Percentiles rank a stretch among this genome's conserved stretches.
Conservation (phyloP, 352 stramenopile genomes). For the Pythium diclinum region DNA sequence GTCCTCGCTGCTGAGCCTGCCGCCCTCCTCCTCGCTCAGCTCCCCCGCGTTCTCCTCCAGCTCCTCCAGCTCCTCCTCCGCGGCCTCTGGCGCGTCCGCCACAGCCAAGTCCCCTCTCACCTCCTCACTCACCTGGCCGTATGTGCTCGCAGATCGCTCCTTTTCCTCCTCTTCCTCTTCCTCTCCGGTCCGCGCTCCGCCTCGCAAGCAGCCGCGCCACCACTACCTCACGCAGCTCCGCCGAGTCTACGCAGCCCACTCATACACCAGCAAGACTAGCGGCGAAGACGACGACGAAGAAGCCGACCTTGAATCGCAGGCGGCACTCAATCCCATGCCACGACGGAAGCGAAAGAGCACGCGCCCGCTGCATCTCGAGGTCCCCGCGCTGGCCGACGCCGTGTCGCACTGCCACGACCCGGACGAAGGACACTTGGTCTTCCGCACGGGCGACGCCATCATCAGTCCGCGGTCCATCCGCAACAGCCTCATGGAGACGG, state of each 20-base stretch:
- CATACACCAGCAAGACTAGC: neutral
- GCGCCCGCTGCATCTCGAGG: constrained; percentile 25
- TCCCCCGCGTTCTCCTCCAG: constrained; percentile 13
- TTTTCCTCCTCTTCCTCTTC: constrained; percentile 9
- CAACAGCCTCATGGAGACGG: constrained; percentile 56
- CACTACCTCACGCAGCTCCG: constrained; percentile 3
- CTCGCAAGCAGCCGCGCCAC: constrained; percentile 20
- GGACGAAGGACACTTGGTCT: constrained; percentile 35
- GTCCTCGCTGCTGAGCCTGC: constrained; percentile 19
- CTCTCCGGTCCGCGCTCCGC: neutral
- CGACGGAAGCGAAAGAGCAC: constrained; percentile 17
- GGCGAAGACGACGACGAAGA: constrained; percentile 15
- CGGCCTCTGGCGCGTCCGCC: constrained; percentile 1
- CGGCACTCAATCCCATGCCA: constrained; percentile 15
- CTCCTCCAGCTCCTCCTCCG: constrained; percentile 6
- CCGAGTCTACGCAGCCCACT: neutral
- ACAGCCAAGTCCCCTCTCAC: constrained; percentile 12
- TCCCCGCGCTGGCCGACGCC: constrained; percentile 21
- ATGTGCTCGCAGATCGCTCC: constrained; percentile 23
- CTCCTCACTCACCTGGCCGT: constrained; percentile 20
- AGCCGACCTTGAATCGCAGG: neutral
- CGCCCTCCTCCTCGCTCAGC: constrained; percentile 5
- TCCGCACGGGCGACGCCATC: constrained; percentile 53
- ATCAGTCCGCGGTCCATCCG: constrained; percentile 70
- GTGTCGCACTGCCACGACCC: constrained; percentile 37